Conservation (phyloP, 2,329 filamentous ascomycete species). For the Coniochaeta sp. region DNA sequence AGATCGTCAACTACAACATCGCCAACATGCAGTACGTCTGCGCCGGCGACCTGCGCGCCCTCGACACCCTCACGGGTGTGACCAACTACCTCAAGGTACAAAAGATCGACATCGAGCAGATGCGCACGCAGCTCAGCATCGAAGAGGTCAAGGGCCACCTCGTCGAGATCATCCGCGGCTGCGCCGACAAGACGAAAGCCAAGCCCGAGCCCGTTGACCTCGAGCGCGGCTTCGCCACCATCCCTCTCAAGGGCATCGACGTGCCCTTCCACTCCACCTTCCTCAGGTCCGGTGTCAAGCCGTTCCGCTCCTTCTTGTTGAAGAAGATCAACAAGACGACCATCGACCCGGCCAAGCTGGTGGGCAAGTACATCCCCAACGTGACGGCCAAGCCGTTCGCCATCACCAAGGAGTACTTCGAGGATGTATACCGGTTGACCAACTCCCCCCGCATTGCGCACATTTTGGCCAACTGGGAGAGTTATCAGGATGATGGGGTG, state of each 20-base stretch:
- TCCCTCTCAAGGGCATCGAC: slow-evolving; percentile 93
- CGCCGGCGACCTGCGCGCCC: slow-evolving; percentile 61
- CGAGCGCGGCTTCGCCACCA: slow-evolving; percentile 92
- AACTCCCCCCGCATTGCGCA: slow-evolving; percentile 73
- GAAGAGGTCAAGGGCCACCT: slow-evolving; percentile 90
- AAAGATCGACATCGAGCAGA: slow-evolving; percentile 92
- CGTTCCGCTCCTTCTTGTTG: slow-evolving; percentile 94
- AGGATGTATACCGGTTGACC: slow-evolving; percentile 93
- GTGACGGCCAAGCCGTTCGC: slow-evolving; percentile 95
- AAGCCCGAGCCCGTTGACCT: slow-evolving; percentile 87
- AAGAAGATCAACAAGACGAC: slow-evolving; percentile 99
- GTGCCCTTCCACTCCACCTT: slow-evolving; percentile 99
- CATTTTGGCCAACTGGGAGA: slow-evolving; percentile 81
- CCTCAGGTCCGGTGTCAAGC: slow-evolving; percentile 95
- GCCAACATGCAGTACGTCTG: slow-evolving; percentile 71
- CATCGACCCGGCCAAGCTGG: slow-evolving; percentile 91
- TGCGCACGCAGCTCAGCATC: slow-evolving; percentile 78
- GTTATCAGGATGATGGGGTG: slow-evolving; percentile 50
- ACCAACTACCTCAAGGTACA: slow-evolving; percentile 94
- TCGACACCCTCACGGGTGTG: slow-evolving; percentile 70
- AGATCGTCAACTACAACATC: slow-evolving; percentile 97
- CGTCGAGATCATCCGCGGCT: slow-evolving; percentile 83
- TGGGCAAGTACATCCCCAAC: slow-evolving; percentile 99
- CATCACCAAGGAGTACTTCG: slow-evolving; percentile 97
- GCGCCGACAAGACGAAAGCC: slow-evolving; percentile 75